Percentiles rank a stretch among this genome's conserved stretches.
phyloP scores from a whole-genome alignment of 108 stramenopile species.

The Conticribra weissflogii region DNA sequence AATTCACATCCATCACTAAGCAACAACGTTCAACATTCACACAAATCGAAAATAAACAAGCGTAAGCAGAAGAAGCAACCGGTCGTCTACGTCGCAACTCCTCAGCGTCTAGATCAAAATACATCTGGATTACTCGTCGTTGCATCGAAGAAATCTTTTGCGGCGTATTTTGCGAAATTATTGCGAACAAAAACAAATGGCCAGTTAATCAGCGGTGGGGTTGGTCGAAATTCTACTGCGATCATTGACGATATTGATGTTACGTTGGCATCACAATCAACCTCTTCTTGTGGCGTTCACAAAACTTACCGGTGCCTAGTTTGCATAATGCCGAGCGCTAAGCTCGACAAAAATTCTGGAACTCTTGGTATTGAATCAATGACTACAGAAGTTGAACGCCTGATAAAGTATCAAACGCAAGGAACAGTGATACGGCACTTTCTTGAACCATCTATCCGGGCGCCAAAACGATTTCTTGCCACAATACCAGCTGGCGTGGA shows the following conservation, averaged over 20 bases:
- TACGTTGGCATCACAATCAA: neutral
- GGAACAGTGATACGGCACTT: constrained; percentile 65
- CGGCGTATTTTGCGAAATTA: constrained; percentile 81
- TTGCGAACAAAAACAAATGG: constrained; percentile 65
- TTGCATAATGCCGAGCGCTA: constrained; percentile 42
- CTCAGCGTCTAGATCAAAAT: constrained; percentile 82
- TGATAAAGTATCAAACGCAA: constrained; percentile 34
- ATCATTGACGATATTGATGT: constrained; percentile 1
- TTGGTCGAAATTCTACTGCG: neutral
- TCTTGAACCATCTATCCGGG: constrained; percentile 72
- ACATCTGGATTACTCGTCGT: constrained; percentile 86
- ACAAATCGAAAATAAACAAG: constrained; percentile 22
- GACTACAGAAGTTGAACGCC: constrained; percentile 29
- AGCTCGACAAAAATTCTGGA: constrained; percentile 3
- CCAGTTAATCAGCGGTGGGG: constrained; percentile 17
- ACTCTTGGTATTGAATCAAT: neutral
- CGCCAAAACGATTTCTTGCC: constrained; percentile 63
- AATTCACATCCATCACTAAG: neutral
- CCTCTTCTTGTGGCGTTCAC: constrained; percentile 51
- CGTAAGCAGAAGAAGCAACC: constrained; percentile 34
- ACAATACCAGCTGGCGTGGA: constrained; percentile 23
- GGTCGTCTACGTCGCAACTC: constrained; percentile 63
- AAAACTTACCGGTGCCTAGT: constrained; percentile 84
- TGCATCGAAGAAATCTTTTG: constrained; percentile 75
- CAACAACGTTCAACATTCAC: neutral